Conservation (phyloP, 2,329 filamentous ascomycete species). For the Colletotrichum eremochloae region DNA sequence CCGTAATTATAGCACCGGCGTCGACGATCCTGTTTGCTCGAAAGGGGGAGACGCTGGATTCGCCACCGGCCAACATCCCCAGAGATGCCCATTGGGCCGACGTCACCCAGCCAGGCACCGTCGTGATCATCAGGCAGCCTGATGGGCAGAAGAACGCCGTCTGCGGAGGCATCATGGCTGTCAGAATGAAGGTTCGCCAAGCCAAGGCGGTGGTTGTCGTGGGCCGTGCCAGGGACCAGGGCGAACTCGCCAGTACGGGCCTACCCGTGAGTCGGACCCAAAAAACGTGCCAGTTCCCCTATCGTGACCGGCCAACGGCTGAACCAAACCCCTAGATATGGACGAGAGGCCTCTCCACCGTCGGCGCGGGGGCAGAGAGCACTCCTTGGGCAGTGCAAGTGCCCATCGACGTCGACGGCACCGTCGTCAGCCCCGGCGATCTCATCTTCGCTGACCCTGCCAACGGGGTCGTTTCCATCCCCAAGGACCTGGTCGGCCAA, state of each 20-base stretch:
- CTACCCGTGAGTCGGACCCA: conserved; percentile 64
- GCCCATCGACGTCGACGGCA: conserved; percentile 58
- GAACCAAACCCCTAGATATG: conserved; percentile 59
- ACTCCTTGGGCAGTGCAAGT: conserved; percentile 67
- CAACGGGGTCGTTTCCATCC: conserved; percentile 80
- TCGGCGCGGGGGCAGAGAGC: conserved; percentile 69
- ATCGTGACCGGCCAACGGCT: conserved; percentile 17
- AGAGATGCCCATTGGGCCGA: conserved; percentile 77
- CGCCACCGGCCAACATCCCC: conserved; percentile 63
- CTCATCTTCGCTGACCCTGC: conserved; percentile 76
- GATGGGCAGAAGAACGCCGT: conserved; percentile 76
- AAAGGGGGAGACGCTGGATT: conserved; percentile 61
- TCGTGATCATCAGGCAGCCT: conserved; percentile 77
- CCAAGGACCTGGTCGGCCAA: conserved; percentile 68
- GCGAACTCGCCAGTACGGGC: conserved; percentile 67
- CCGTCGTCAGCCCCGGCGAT: conserved; percentile 67
- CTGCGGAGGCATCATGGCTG: conserved; percentile 82
- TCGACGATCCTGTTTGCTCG: conserved; percentile 74
- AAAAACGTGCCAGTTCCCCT: conserved; percentile 1
- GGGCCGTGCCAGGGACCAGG: conserved; percentile 76
- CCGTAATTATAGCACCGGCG: conserved; percentile 63
- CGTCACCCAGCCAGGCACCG: conserved; percentile 67
- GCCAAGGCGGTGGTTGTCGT: conserved; percentile 74
- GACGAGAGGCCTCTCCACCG: conserved; percentile 68
- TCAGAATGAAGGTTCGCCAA: conserved; percentile 73